Evolutionary conservation across 352 stramenopile genomes (phyloP).

Genomic region (Paralagenidium karlingii): DNA sequence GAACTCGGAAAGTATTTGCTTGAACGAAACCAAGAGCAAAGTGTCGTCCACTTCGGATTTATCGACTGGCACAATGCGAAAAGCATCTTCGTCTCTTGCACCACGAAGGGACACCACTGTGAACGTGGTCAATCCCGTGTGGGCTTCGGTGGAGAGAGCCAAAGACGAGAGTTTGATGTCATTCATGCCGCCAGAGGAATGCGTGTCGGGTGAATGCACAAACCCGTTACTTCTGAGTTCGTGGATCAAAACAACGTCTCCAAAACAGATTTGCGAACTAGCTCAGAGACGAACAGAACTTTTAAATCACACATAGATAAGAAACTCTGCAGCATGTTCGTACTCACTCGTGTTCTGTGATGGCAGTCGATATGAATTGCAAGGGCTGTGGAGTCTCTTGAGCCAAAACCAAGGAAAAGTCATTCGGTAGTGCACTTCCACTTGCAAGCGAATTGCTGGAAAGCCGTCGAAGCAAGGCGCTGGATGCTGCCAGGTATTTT

Average conservation of each 20-base stretch:
- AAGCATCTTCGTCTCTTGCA: conserved; percentile 53
- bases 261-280: conserved; percentile 1
- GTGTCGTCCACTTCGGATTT: conserved; percentile 39
- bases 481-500: conserved; percentile 35
- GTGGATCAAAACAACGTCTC: conserved; percentile 46
- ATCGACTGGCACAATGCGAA: conserved; percentile 36
- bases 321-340: neutral
- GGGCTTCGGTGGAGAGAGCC: conserved; percentile 15
- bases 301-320: neutral
- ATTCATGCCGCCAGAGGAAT: conserved; percentile 44
- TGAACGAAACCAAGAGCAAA: conserved; percentile 47
- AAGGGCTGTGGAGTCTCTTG: conserved; percentile 32
- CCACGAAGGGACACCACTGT: conserved; percentile 29
- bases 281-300: conserved; percentile 1
- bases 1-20: conserved; percentile 22
- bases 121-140: conserved; percentile 15
- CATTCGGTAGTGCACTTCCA: conserved; percentile 6
- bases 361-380: conserved; percentile 36
- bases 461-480: conserved; percentile 2
- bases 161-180: conserved; percentile 54
- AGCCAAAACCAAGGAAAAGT: conserved; percentile 14
- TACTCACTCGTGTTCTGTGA: conserved; percentile 38
- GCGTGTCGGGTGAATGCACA: conserved; percentile 51
- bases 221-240: conserved; percentile 31
- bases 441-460: too few relatives aligned